A percentile compares a stretch with the other conserved stretches of the same genome.
Evolutionary conservation across 2,329 filamentous ascomycete genomes (phyloP).

Genomic region (Sphaerostilbella broomeana): DNA sequence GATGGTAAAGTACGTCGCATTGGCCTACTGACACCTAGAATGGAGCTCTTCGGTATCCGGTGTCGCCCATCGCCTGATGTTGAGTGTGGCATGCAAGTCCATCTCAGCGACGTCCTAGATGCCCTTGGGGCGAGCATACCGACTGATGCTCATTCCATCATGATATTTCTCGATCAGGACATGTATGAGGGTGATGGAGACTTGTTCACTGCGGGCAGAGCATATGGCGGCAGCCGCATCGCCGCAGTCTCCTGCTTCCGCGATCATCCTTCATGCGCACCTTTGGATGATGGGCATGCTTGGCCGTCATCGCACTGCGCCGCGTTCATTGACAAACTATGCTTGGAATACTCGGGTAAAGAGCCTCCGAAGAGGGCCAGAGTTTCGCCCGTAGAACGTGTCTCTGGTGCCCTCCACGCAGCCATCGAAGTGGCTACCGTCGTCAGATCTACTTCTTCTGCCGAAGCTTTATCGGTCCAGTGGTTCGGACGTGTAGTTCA

Average conservation of each 20-base stretch:
- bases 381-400: neutral
- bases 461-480: conserved; percentile 30
- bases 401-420: conserved; percentile 5
- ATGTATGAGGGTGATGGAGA: conserved; percentile 60
- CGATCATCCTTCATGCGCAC: conserved; percentile 46
- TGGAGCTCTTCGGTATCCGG: conserved; percentile 42
- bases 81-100: conserved; percentile 45
- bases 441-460: conserved; percentile 16
- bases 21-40: conserved; percentile 34
- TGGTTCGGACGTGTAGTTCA: conserved; percentile 54
- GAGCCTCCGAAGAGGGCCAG: neutral
- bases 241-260: conserved; percentile 55
- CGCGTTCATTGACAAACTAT: conserved; percentile 38
- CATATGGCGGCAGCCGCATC: conserved; percentile 58
- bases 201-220: conserved; percentile 59
- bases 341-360: conserved; percentile 13
- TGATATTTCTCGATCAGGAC: conserved; percentile 55
- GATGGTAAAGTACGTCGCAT: conserved; percentile 28
- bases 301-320: conserved; percentile 61
- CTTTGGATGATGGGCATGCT: conserved; percentile 42
- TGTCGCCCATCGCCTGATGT: conserved; percentile 41
- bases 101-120: conserved; percentile 56
- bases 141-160: conserved; percentile 49
- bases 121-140: conserved; percentile 47
- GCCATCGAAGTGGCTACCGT: conserved; percentile 32